Evolutionary conservation across 2,329 filamentous ascomycete genomes (phyloP).

Genomic region (Pseudocercospora pini-densiflorae): DNA sequence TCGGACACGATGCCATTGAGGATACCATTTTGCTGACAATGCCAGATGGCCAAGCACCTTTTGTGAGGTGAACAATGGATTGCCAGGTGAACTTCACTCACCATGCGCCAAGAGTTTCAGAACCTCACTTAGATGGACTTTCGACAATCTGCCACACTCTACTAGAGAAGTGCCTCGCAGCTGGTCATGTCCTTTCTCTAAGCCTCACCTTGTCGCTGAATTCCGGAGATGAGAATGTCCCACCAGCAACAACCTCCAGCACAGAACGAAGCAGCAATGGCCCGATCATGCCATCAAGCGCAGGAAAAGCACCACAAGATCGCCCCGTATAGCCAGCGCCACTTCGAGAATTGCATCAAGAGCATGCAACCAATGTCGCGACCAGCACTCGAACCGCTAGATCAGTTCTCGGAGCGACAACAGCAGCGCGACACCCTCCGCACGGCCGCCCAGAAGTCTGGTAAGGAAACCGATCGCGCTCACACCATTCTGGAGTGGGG

Average conservation of each 20-base stretch:
- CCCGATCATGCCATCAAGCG: background rate
- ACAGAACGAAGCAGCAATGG: background rate
- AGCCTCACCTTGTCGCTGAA: background rate
- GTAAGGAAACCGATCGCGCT: background rate
- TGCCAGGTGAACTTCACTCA: background rate
- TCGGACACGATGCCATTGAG: too few relatives aligned
- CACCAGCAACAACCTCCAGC: background rate
- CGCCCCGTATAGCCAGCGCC: background rate
- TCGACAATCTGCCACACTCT: too few relatives aligned
- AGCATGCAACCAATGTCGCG: background rate
- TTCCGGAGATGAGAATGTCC: background rate
- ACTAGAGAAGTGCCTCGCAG: background rate
- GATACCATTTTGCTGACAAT: background rate
- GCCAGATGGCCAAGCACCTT: background rate
- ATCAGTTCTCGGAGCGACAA: background rate
- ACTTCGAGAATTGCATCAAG: background rate
- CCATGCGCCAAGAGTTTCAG: background rate
- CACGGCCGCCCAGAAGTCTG: background rate
- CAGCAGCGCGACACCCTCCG: background rate
- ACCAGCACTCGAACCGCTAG: background rate
- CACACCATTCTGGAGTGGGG: conserved; percentile 12
- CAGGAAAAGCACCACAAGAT: background rate
- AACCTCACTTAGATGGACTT: background rate
- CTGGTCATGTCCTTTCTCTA: background rate
- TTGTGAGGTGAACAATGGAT: background rate